Evolutionary conservation across 1,139 yeast genomes (phyloP).

Genomic region (Blastobotrys proliferans): DNA sequence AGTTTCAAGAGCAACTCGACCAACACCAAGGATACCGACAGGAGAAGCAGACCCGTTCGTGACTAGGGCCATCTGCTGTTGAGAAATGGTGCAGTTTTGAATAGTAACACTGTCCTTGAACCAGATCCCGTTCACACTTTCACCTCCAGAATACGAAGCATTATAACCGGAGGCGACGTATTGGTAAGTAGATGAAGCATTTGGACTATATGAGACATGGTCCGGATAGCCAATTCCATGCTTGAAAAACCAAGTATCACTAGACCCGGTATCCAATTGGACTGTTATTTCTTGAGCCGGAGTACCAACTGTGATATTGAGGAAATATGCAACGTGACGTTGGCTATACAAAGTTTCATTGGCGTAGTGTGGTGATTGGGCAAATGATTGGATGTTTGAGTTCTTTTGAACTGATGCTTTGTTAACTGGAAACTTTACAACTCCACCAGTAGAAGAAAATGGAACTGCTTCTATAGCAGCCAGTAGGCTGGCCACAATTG

Average conservation of each 20-base stretch:
- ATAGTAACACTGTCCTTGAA: constrained; percentile 43
- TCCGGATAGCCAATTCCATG: constrained; percentile 3
- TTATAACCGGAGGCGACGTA: constrained; percentile 17
- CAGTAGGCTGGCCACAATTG: no score
- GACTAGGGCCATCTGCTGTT: constrained; percentile 15
- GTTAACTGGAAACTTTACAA: no score
- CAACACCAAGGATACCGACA: constrained; percentile 16
- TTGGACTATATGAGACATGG: constrained; percentile 13
- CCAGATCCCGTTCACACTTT: constrained; percentile 42
- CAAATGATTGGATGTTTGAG: no score
- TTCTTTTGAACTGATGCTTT: no score
- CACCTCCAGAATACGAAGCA: constrained; percentile 27
- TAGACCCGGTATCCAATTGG: constrained; percentile 46
- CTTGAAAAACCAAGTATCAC: constrained; percentile 42
- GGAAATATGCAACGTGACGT: constrained; percentile 34
- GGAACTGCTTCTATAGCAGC: no score
- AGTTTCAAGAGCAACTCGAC: constrained; percentile 12
- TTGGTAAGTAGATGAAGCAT: constrained; percentile 13
- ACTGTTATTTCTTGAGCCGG: constrained; percentile 47
- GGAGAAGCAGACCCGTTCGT: constrained; percentile 7
- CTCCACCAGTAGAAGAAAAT: no score
- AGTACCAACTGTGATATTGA: constrained; percentile 50
- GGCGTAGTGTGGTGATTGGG: no score
- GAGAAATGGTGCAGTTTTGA: constrained; percentile 25
- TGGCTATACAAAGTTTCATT: no score